Base-by-base conservation (phyloP, 2,329 filamentous ascomycete species). In the Biscogniauxia marginata region DNA sequence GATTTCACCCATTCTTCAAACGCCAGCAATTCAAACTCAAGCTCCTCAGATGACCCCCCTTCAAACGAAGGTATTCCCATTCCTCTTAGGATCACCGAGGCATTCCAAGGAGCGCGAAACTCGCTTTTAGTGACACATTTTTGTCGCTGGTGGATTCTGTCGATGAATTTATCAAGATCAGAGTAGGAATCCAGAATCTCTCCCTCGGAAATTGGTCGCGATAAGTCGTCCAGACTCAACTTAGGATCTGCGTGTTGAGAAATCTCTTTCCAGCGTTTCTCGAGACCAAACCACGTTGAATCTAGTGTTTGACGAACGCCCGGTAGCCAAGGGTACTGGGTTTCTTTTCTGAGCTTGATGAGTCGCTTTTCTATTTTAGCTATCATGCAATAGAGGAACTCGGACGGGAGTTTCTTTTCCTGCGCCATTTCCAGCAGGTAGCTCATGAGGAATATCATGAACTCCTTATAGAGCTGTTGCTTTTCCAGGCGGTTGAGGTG, bases 381-480 rank as follows among this genome's bases (percentile, higher is more conserved):
- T 5, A 60, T 71, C 71, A 82, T 79, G 3, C 66, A 57, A 49
- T 72, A 71, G 0, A 79, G 48, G 7, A 71, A 19, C 11, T 75
- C 70, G 4, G 64, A 67, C 0, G 61, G 19, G 1, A 69, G 3
- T 0, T 56, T 21, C 1, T 53, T 13, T 0, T 61, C 39, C 1
- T 65, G 58, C 0, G 68, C 66, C 1, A 80, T 57, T 7, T 80
- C 55, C 0, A 81, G 61, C 5, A 81, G 56, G 0, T 57, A 51
- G 0, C 70, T 55, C 65, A 81, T 72, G 60, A 82, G 69, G 19
- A 74, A 78, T 0, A 77, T 47, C 76, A 84, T 81, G 59, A 80
- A 79, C 0, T 63, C 56, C 55, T 86, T 86, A 69, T 84, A 86
- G 0, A 68, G 52, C 1, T 49, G 46, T 9, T 48, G 45, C 4